Conservation (phyloP, 257 asterid species). For the Ilex aquifolium region DNA sequence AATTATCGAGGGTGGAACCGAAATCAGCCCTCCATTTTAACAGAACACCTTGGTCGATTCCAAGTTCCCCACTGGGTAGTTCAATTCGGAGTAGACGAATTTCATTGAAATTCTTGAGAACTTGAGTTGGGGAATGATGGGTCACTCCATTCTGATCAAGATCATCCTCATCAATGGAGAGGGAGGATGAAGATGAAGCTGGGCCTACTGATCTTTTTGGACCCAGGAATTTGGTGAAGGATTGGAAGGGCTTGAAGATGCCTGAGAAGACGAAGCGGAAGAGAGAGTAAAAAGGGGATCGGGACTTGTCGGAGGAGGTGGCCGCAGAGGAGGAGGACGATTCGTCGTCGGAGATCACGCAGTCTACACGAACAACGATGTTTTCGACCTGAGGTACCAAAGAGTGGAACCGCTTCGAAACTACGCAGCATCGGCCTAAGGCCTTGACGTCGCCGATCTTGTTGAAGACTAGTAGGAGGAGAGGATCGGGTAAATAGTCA, state of each 20-base stretch:
- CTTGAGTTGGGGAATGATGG: slow-evolving; percentile 76
- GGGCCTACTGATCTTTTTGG: too few species aligned
- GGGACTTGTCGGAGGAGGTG: slow-evolving; percentile 41
- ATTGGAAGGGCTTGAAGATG: slow-evolving; percentile 63
- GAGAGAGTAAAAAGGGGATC: slow-evolving; percentile 57
- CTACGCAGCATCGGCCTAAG: slow-evolving; percentile 78
- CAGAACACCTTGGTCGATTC: slow-evolving; percentile 61
- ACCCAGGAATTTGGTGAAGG: slow-evolving; percentile 42
- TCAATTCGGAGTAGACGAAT: slow-evolving; percentile 50
- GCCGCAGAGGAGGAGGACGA: slow-evolving; percentile 2
- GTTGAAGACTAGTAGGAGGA: slow-evolving; percentile 71
- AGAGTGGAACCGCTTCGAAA: slow-evolving; percentile 60
- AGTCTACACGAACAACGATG: slow-evolving; percentile 87
- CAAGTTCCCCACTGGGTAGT: slow-evolving; percentile 64
- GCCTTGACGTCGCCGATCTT: slow-evolving; percentile 87
- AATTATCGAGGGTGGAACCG: slow-evolving; percentile 66
- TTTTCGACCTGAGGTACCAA: slow-evolving; percentile 79
- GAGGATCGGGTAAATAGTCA: slow-evolving; percentile 65
- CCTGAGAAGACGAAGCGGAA: slow-evolving; percentile 54
- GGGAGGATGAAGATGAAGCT: neutral
- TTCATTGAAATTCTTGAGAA: slow-evolving; percentile 60
- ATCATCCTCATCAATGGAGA: neutral
- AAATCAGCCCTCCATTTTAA: slow-evolving; percentile 74
- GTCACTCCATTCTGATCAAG: slow-evolving; percentile 39
- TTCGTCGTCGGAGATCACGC: slow-evolving; percentile 88